Conservation (phyloP, 345 rosid species). For the Aquilaria malaccensis region DNA sequence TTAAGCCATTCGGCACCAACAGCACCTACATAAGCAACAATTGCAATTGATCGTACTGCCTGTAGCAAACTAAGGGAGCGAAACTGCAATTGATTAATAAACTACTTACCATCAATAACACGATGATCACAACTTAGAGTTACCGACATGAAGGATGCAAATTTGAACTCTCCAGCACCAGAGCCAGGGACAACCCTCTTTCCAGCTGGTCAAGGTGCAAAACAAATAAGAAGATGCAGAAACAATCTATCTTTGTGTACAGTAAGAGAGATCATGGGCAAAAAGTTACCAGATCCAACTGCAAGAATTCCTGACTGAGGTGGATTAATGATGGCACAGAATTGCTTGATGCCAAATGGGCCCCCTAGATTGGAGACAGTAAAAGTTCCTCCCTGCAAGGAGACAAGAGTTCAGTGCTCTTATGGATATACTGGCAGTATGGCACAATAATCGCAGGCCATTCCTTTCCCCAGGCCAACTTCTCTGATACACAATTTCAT, state of each 20-base stretch:
- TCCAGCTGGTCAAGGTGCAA: conserved; percentile 51
- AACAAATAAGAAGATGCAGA: conserved; percentile 8
- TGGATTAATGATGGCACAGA: conserved; percentile 92
- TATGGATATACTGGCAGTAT: neutral
- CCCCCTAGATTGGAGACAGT: conserved; percentile 97
- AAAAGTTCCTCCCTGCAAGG: conserved; percentile 88
- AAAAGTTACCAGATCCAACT: conserved; percentile 68
- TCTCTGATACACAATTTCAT: neutral
- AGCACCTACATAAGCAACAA: conserved; percentile 45
- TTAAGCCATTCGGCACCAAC: conserved; percentile 96
- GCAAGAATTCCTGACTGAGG: conserved; percentile 97
- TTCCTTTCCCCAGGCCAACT: too few species aligned
- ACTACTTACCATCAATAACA: conserved; percentile 73
- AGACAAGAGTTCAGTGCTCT: neutral
- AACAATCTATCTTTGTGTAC: neutral
- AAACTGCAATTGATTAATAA: neutral
- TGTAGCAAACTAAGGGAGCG: neutral
- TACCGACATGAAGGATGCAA: conserved; percentile 78
- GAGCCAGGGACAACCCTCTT: conserved; percentile 76
- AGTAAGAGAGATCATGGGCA: neutral
- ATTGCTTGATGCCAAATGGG: conserved; percentile 92
- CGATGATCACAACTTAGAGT: conserved; percentile 98
- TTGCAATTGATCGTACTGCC: neutral
- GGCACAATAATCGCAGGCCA: too few species aligned
- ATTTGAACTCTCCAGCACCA: conserved; percentile 54